Base-by-base conservation (phyloP, 2,329 filamentous ascomycete genomes). In the Fusarium mundagurra region DNA sequence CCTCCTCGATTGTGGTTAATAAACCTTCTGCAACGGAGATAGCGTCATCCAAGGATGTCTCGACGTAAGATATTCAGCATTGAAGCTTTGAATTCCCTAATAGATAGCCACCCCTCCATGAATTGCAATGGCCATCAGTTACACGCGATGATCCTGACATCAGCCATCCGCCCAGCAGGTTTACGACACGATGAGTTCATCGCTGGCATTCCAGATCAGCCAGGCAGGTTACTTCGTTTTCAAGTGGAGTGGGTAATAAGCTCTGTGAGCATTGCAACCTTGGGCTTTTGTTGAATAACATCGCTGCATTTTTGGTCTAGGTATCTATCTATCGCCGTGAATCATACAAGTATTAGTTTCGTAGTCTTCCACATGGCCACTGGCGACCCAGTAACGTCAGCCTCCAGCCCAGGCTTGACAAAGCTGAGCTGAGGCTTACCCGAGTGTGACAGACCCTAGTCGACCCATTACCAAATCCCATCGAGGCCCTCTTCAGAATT, bases 41-140 rank as follows among this genome's bases (percentile, higher is more conserved):
- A 76, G 74, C 74, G 74, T 73, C 74, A 75, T 75, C 48, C 27
- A 27, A 58, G 66, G 38, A 39, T 66, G 31, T 58, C 33, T 55
- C 62, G 64, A 61, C 59, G 50, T 48, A 50, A 57, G 36, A 22
- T 57, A 44, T 31, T 31, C 43, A 48, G 27, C 24, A 43, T 67
- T 73, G 53, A 61, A 61, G 39, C 53, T 53, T 47, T 47, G 14
- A 22, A 44, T 60, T 66, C 53, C 51, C 44, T 34, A 51, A 34
- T 54, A 29, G 36, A 48, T 48, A 29, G 31, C 41, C 44, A 43
- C 64, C 61, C 57, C 68, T 57, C 58, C 53, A 53, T 53, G 43
- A 34, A 24, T 36, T 36, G 34, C n/a, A 47, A n/a, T 64, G 54
- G 36, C 55, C 22, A 64, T 60, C 48, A 22, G 50, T 64, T 71